These are phyloP conservation scores for Neurospora tetraspora DNA, from an alignment of 495 filamentous ascomycete species.

Conservation along the genomic window DNA sequence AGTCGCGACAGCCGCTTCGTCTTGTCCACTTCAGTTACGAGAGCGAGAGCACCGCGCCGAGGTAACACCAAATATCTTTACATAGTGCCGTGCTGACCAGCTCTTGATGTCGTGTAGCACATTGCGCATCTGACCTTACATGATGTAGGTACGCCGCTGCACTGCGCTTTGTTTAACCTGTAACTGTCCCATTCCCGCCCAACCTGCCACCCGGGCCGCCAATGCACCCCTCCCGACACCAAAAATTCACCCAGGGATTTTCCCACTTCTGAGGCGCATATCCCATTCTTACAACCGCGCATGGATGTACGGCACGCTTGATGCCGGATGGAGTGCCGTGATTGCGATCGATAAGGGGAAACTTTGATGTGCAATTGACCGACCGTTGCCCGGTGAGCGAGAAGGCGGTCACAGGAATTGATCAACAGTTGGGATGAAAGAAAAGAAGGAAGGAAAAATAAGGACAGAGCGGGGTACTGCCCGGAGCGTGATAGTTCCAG, in stretches of 20 bases:
- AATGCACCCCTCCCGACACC: not conserved
- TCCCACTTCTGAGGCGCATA: not conserved
- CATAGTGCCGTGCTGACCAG: not conserved
- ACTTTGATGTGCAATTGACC: not conserved
- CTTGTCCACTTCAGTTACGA: not conserved
- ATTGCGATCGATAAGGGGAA: not conserved
- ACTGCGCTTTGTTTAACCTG: not conserved
- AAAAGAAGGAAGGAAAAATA: not conserved
- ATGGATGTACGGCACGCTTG: not conserved
- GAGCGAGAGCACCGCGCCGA: not conserved
- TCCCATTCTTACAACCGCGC: not conserved
- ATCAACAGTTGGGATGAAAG: not conserved
- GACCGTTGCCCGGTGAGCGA: not conserved
- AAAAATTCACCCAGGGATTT: not conserved
- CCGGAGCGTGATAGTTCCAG: not conserved
- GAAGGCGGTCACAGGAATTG: not conserved
- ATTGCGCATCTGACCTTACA: not conserved
- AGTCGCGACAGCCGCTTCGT: not conserved
- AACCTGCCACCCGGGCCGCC: not conserved
- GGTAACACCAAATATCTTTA: not conserved
- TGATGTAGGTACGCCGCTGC: not conserved
- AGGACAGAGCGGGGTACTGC: not conserved
- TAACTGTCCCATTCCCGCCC: not conserved
- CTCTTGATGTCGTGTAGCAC: not conserved
- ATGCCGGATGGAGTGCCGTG: not conserved